These are phyloP conservation scores for Xylariaceae sp. DNA, from an alignment of 2,329 filamentous ascomycete genomes.

Conservation along the genomic window DNA sequence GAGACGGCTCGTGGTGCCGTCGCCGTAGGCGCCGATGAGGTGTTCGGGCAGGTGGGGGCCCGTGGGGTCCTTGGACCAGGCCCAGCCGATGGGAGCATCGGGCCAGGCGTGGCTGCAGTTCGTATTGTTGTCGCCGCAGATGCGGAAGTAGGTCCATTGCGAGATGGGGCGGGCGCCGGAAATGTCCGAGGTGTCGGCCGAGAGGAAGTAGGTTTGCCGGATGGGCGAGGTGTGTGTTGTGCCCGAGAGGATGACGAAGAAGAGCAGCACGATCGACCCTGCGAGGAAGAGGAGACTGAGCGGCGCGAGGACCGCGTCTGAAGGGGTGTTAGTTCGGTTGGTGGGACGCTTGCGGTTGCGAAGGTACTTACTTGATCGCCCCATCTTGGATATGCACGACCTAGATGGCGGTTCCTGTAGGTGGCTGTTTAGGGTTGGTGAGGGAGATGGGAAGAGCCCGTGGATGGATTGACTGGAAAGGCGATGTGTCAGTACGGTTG, in stretches of 20 bases:
- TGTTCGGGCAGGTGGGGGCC: slow-evolving; percentile 37
- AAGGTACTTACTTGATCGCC: slow-evolving; percentile 12
- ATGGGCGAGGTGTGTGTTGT: slow-evolving; percentile 50
- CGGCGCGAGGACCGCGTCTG: slow-evolving; percentile 22
- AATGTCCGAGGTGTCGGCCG: slow-evolving; percentile 70
- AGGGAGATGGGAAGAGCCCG: not conserved
- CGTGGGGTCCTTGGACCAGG: slow-evolving; percentile 47
- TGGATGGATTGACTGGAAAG: not conserved
- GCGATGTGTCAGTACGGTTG: not conserved
- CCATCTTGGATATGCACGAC: slow-evolving; percentile 5
- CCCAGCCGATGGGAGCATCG: slow-evolving; percentile 68
- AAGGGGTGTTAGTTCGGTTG: not conserved
- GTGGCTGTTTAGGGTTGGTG: not conserved
- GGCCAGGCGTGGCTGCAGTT: slow-evolving; percentile 60
- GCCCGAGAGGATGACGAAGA: slow-evolving; percentile 55
- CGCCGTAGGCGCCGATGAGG: slow-evolving; percentile 50
- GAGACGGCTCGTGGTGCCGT: slow-evolving; percentile 48
- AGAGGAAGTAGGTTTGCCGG: slow-evolving; percentile 77
- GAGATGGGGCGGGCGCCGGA: slow-evolving; percentile 60
- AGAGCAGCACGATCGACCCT: slow-evolving; percentile 48
- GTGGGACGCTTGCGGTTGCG: not conserved
- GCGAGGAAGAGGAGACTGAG: slow-evolving; percentile 41
- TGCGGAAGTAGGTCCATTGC: slow-evolving; percentile 88
- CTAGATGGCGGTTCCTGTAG: not conserved
- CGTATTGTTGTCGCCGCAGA: slow-evolving; percentile 62